A percentile compares a stretch with the other conserved stretches of the same genome.
phyloP scores from a whole-genome alignment of 495 filamentous ascomycete species.

The Penicillium taxi region DNA sequence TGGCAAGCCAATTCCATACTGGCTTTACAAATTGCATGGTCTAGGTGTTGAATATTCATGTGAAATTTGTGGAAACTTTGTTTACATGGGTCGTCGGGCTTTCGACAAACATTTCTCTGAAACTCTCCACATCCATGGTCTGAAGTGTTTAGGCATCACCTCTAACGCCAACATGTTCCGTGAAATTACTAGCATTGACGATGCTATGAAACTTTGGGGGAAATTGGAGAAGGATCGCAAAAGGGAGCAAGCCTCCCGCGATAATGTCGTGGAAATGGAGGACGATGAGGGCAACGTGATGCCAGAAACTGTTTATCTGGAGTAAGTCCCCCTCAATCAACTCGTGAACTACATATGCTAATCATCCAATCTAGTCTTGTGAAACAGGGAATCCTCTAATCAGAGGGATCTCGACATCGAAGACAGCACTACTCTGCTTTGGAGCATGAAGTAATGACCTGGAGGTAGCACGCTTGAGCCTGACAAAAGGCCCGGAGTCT shows the following conservation, averaged over 20 bases:
- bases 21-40: conserved; percentile 95
- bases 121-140: conserved; percentile 78
- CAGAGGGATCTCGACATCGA: not conserved
- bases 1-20: conserved; percentile 96
- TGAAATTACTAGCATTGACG: conserved; percentile 86
- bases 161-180: conserved; percentile 80
- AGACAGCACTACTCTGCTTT: too few species aligned
- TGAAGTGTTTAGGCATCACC: conserved; percentile 89
- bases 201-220: conserved; percentile 83
- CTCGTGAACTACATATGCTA: conserved; percentile 12
- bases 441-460: too few species aligned
- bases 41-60: conserved; percentile 91
- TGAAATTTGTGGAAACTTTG: conserved; percentile 95
- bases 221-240: conserved; percentile 85
- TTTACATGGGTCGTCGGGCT: conserved; percentile 91
- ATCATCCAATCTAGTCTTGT: conserved; percentile 36
- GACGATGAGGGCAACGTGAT: conserved; percentile 96
- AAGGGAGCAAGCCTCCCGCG: conserved; percentile 62
- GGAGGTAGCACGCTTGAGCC: too few species aligned
- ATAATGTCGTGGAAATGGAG: conserved; percentile 95
- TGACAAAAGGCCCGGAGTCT: conserved; percentile 29
- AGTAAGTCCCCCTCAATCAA: conserved; percentile 36
- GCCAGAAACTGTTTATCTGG: conserved; percentile 94
- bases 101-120: conserved; percentile 99
- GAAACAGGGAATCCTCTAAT: conserved; percentile 48